phyloP scores from a whole-genome alignment of 306 rosid genomes.

The Rubus idaeus region DNA sequence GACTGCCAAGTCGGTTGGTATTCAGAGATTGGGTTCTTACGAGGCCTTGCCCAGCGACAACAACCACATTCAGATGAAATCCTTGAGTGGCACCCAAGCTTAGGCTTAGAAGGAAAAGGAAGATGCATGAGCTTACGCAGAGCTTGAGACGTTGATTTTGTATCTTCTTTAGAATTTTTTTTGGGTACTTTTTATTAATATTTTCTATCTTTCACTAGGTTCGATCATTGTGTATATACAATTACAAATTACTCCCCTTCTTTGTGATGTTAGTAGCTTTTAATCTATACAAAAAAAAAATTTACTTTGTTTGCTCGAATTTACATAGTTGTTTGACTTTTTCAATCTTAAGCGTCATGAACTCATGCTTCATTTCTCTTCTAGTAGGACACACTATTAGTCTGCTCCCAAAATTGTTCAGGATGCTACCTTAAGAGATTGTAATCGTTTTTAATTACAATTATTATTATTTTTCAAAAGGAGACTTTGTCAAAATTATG shows the following conservation, averaged over 20 bases:
- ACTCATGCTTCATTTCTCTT: too few relatives aligned
- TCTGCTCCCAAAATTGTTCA: too few relatives aligned
- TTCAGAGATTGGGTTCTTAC: constrained; percentile 63
- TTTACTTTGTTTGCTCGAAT: too few relatives aligned
- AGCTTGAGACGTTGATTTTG: neutral
- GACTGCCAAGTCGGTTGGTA: constrained; percentile 45
- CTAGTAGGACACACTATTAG: too few relatives aligned
- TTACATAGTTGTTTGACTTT: too few relatives aligned
- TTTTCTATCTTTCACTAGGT: neutral
- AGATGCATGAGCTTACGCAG: neutral
- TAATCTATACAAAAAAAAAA: too few relatives aligned
- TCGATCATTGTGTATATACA: neutral
- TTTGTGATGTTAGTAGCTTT: neutral
- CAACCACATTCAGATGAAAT: constrained; percentile 78
- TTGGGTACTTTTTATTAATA: too few relatives aligned
- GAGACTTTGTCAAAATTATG: too few relatives aligned
- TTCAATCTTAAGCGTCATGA: too few relatives aligned
- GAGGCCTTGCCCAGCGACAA: constrained; percentile 70
- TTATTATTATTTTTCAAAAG: too few relatives aligned
- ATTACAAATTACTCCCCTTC: neutral
- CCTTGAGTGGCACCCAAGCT: constrained; percentile 89
- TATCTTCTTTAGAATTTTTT: neutral
- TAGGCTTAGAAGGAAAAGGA: constrained; percentile 15
- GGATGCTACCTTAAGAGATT: too few relatives aligned
- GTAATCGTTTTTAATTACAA: too few relatives aligned